These are phyloP conservation scores for Juncus inflexus DNA, from an alignment of 176 grass and related monocot genomes.

Conservation along the genomic window DNA sequence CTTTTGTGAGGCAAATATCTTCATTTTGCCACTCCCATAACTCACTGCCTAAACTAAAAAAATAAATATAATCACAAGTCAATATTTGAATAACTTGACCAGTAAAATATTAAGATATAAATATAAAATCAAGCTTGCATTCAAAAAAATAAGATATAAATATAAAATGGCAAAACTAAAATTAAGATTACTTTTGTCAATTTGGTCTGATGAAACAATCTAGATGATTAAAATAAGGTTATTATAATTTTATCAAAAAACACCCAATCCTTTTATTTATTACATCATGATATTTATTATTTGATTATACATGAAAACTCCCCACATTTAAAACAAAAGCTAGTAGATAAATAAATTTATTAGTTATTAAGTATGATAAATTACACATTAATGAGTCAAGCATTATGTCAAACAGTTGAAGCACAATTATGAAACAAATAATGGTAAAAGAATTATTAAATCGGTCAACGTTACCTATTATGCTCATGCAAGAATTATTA, in stretches of 20 bases:
- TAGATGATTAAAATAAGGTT: slow-evolving; percentile 3
- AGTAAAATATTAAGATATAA: neutral
- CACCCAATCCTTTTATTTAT: no score
- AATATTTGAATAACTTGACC: slow-evolving; percentile 4
- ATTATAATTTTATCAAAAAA: neutral
- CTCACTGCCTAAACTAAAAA: slow-evolving; percentile 24
- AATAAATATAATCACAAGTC: slow-evolving; percentile 11
- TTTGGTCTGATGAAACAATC: neutral
- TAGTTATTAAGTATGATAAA: neutral
- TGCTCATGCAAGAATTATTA: slow-evolving; percentile 6
- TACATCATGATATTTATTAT: neutral
- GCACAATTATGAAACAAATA: slow-evolving; percentile 9
- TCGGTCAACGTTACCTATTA: neutral
- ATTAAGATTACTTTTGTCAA: neutral
- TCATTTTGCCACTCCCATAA: slow-evolving; percentile 37
- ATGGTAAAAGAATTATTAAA: slow-evolving; percentile 5
- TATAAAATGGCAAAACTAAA: neutral
- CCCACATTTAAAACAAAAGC: neutral
- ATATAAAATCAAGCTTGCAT: no score
- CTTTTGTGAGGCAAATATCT: slow-evolving; percentile 26
- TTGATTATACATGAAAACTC: neutral
- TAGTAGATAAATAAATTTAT: neutral
- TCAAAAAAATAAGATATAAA: neutral
- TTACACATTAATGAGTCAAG: neutral
- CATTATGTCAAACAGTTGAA: neutral